Evolutionary conservation across 345 rosid genomes (phyloP).

Genomic region (Eucalyptus camaldulensis): DNA sequence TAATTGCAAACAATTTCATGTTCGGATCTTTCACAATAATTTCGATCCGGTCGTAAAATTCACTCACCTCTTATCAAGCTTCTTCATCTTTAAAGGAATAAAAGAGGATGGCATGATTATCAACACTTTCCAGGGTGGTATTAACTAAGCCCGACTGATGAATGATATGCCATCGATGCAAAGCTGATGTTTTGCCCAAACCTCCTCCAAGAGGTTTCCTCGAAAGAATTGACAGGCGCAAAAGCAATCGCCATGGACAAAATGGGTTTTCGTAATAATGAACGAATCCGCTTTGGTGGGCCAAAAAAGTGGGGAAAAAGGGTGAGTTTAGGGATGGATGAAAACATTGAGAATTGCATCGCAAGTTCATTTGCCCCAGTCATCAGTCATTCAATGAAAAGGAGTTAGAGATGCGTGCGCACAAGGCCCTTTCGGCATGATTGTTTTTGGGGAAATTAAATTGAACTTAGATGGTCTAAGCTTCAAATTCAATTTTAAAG

Average conservation of each 20-base stretch:
- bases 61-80: not conserved
- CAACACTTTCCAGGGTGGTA: not conserved
- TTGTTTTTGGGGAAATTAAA: not conserved
- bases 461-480: not conserved
- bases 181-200: not conserved
- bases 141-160: not conserved
- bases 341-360: not conserved
- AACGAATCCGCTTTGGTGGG: not conserved
- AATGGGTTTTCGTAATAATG: not conserved
- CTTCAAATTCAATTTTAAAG: not conserved
- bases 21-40: not conserved
- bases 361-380: not conserved
- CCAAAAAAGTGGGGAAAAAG: not conserved
- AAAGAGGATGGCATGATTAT: not conserved
- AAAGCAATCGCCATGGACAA: not conserved
- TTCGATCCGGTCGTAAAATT: not conserved
- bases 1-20: not conserved
- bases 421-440: not conserved
- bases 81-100: not conserved
- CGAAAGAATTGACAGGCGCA: not conserved
- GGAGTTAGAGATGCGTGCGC: not conserved
- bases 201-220: not conserved
- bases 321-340: not conserved
- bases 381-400: not conserved
- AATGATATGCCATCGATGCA: not conserved